Conservation (phyloP, 2,329 filamentous ascomycete species). For the Penicillium sp. region DNA sequence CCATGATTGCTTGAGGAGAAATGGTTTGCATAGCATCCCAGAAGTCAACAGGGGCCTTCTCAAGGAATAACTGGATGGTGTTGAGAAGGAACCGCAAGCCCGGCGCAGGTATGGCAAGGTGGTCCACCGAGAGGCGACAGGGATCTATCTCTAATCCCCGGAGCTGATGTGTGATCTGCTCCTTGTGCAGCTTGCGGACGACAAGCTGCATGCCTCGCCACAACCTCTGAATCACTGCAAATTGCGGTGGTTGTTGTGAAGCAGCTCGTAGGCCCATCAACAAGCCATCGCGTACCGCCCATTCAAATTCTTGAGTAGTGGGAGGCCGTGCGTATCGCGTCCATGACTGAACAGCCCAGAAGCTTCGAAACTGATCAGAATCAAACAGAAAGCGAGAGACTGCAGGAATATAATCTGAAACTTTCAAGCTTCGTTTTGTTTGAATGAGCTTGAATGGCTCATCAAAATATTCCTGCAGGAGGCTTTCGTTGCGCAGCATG, state of each 20-base stretch:
- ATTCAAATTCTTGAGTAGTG: constrained; percentile 75
- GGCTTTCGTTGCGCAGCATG: constrained; percentile 61
- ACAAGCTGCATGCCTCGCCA: constrained; percentile 78
- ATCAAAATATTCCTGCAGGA: constrained; percentile 65
- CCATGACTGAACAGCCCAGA: constrained; percentile 70
- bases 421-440: constrained; percentile 71
- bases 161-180: constrained; percentile 73
- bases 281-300: constrained; percentile 75
- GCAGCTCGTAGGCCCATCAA: constrained; percentile 63
- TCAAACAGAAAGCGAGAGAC: constrained; percentile 85
- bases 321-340: constrained; percentile 62
- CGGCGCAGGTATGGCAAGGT: constrained; percentile 61
- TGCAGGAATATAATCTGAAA: constrained; percentile 73
- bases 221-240: constrained; percentile 63
- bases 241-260: constrained; percentile 52
- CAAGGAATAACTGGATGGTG: constrained; percentile 67
- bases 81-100: constrained; percentile 68
- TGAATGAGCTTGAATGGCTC: constrained; percentile 78
- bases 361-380: constrained; percentile 58
- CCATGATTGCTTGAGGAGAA: constrained; percentile 74
- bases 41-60: constrained; percentile 74
- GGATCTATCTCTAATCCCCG: constrained; percentile 73
- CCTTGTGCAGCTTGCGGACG: constrained; percentile 67
- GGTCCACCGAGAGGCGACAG: constrained; percentile 58
- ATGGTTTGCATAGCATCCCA: constrained; percentile 86